Base-by-base conservation (phyloP, 2,329 filamentous ascomycete genomes). In the Tympanopsis confertula region DNA sequence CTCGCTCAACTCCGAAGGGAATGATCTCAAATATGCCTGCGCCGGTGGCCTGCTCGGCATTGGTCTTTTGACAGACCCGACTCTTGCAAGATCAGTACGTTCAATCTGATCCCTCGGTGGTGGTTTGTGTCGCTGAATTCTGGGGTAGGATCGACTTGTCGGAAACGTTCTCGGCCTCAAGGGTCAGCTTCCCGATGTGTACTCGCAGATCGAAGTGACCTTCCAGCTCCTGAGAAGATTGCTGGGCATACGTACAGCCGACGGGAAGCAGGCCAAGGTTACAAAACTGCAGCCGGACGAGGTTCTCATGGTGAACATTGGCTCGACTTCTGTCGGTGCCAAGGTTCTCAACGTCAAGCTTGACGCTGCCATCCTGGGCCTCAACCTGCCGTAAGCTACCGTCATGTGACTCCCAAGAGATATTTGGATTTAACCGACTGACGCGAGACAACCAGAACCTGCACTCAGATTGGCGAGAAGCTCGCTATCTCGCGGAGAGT, bases 221-320 rank as follows among this genome's bases (percentile, higher is more conserved):
- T 98, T 96, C 73, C 96, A 95, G 74, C 75, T 98, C 43, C 81
- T 98, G 45, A 83, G 89, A 52, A 78, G 91, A 52, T 73, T 98
- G 44, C 77, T 98, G 40, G 91, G 91, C 78, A 91, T 98, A 53
- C 88, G 93, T 68, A 94, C 91, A 35, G 87, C 89, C 44, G 91
- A 98, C 50, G 91, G 91, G 58, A 98, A 98, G 72, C 91, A 96
- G 66, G 89, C 89, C 55, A 98, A 98, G 81, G 91, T 98, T 48
- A 87, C 88, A 52, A 98, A 98, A 71, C 73, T 98, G 47, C 72
- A 87, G 40, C 96, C 96, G 79, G 95, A 94, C 66, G 91, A 98
- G 63, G 87, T 96, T 54, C 81, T 98, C 63, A 96, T 98, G 91
- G 91, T 98, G 48, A 98, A 98, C 71, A 98, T 98, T 57, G 91